Evolutionary conservation across 2,329 filamentous ascomycete species (phyloP).

Genomic region (Fusarium ramigenum): DNA sequence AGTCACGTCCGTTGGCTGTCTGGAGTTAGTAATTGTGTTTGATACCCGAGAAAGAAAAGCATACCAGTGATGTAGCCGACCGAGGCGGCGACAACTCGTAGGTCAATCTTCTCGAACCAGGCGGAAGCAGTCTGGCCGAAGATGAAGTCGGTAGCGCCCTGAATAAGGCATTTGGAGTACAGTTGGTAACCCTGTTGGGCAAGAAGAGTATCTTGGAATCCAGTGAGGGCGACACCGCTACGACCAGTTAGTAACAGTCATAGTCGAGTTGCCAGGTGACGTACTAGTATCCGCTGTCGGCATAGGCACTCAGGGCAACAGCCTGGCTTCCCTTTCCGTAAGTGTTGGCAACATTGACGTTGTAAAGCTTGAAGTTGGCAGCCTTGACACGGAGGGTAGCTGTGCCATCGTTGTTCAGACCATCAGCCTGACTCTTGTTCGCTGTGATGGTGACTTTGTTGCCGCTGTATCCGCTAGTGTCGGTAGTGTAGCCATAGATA

Average conservation of each 20-base stretch:
- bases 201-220: conserved; percentile 62
- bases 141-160: conserved; percentile 61
- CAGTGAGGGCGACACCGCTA: conserved; percentile 53
- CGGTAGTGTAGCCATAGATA: conserved; percentile 65
- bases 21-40: background rate
- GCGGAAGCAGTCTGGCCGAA: conserved; percentile 55
- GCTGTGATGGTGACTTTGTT: conserved; percentile 67
- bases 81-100: conserved; percentile 48
- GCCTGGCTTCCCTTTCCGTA: conserved; percentile 59
- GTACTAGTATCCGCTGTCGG: conserved; percentile 56
- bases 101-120: conserved; percentile 57
- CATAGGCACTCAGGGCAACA: conserved; percentile 56
- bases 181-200: conserved; percentile 58
- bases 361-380: conserved; percentile 67
- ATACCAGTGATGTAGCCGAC: conserved; percentile 55
- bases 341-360: conserved; percentile 63
- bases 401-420: conserved; percentile 62
- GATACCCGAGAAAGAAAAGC: background rate
- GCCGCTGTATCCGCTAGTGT: conserved; percentile 56
- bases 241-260: rapidly evolving
- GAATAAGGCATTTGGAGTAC: conserved; percentile 55
- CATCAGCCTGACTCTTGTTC: conserved; percentile 53
- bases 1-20: conserved; percentile 54
- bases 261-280: rapidly evolving
- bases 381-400: conserved; percentile 57